Conservation (phyloP, 306 rosid genomes). For the Canavalia gladiata region DNA sequence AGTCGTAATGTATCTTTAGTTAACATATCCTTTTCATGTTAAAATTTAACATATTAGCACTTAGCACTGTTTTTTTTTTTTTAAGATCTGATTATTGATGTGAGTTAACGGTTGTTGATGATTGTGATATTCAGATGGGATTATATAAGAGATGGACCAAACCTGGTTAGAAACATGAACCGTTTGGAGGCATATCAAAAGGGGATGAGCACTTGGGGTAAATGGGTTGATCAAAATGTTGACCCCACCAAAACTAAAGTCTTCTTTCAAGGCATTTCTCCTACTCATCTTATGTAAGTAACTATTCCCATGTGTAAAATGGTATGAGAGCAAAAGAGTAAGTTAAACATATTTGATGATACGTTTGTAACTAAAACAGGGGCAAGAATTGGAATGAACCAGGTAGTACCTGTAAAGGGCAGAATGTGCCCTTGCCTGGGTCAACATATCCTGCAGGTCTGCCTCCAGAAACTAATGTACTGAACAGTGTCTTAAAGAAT, state of each 20-base stretch:
- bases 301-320: background rate
- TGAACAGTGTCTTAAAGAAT: slow-evolving; percentile 70
- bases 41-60: background rate
- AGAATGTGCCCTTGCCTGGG: slow-evolving; percentile 74
- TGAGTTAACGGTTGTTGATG: slow-evolving; percentile 4
- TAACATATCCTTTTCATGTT: background rate
- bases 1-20: background rate
- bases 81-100: background rate
- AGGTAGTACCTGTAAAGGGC: slow-evolving; percentile 73
- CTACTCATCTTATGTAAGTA: slow-evolving; percentile 93
- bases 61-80: slow-evolving; percentile 7
- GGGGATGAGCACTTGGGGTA: slow-evolving; percentile 90
- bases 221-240: slow-evolving; percentile 88
- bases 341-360: slow-evolving; percentile 20
- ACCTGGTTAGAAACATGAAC: slow-evolving; percentile 72
- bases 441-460: slow-evolving; percentile 82
- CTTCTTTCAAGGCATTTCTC: slow-evolving; percentile 96
- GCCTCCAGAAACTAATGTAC: slow-evolving; percentile 73
- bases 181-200: slow-evolving; percentile 76
- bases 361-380: slow-evolving; percentile 51
- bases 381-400: slow-evolving; percentile 93
- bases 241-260: slow-evolving; percentile 77
- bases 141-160: slow-evolving; percentile 73
- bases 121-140: slow-evolving; percentile 71
- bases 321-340: background rate